Base-by-base conservation (phyloP, 257 asterid species). In the Fraxinus quadrangulata region DNA sequence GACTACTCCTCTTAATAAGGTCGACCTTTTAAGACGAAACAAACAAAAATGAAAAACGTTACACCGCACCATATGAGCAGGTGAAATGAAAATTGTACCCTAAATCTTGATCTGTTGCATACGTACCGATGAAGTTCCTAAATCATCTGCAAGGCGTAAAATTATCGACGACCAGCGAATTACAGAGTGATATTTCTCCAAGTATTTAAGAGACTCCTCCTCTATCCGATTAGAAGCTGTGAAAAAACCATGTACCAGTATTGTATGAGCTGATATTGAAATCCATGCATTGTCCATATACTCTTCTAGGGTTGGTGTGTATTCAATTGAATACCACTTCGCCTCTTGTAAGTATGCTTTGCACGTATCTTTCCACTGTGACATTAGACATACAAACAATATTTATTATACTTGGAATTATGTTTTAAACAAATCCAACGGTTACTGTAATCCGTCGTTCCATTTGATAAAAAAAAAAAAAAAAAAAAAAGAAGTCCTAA, bases 61-160 rank as follows among this genome's bases (percentile, higher is more conserved):
- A 36, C 39, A 36, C 39, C 39, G 6, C 39, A 36, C 39, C 39
- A 36, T 36, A 4, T 31, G 34, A 31, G 34, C 34, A 31, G 34
- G 34, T 31, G 5, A 31, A 31, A 3, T 31, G 34, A 31, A 31
- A 31, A 36, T 36, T 4, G 6, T 36, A 36, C 1, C 39, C 37
- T 5, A 36, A 36, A 36, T 36, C 39, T 36, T 36, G 39, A 36
- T 36, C 1, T 3, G 11, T 4, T 1, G 0, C 5, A 28, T 3
- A 49, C 80, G 2, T 79, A 90, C 91, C 81, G 36, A 63, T 0
- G 90, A 83, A 3, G 93, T 89, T 42, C 83, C 94, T 0, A 90
- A 59, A 72, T 92, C 97, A 69, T 92, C 78, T 0, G 78, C 73
- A 3, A 92, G 80, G 0, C 94, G 81, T 7, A 85, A 0, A 68